phyloP scores from a whole-genome alignment of 768 basidiomycete genomes.

The Hericium erinaceus region DNA sequence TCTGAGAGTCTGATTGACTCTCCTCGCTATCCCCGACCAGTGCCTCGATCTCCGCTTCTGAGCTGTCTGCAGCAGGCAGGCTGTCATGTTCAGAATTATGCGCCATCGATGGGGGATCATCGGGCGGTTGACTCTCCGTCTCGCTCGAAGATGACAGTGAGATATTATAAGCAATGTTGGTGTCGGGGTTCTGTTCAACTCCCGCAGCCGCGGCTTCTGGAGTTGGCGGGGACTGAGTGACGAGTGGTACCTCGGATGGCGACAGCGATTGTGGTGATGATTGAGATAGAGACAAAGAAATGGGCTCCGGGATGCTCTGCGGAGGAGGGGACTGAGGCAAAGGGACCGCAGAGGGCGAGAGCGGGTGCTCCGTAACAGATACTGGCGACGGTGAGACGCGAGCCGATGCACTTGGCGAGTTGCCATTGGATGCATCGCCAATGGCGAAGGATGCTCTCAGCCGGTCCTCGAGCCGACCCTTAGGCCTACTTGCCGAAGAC shows the following conservation, averaged over 20 bases:
- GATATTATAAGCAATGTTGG: too few species aligned
- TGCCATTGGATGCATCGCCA: conserved; percentile 41
- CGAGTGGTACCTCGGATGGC: not conserved
- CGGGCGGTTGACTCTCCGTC: too few species aligned
- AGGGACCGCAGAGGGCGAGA: conserved; percentile 13
- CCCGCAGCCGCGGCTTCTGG: too few species aligned
- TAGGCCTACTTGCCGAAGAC: conserved; percentile 24
- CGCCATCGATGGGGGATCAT: too few species aligned
- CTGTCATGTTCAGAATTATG: too few species aligned
- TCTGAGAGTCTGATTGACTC: too few species aligned
- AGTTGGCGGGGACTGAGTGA: too few species aligned
- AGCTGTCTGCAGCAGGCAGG: too few species aligned
- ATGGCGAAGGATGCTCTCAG: conserved; percentile 57
- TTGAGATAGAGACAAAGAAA: not conserved
- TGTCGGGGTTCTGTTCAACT: too few species aligned
- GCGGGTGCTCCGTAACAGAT: conserved; percentile 21
- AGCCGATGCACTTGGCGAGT: conserved; percentile 32
- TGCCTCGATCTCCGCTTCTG: too few species aligned
- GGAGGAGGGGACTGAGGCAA: conserved; percentile 9
- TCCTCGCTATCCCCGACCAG: too few species aligned
- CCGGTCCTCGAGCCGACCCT: conserved; percentile 66
- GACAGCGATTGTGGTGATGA: not conserved
- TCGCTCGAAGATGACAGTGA: too few species aligned
- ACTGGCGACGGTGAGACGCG: conserved; percentile 33
- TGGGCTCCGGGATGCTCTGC: not conserved